phyloP scores from a whole-genome alignment of 2,329 filamentous ascomycete genomes.

The Pseudogymnoascus sp. region DNA sequence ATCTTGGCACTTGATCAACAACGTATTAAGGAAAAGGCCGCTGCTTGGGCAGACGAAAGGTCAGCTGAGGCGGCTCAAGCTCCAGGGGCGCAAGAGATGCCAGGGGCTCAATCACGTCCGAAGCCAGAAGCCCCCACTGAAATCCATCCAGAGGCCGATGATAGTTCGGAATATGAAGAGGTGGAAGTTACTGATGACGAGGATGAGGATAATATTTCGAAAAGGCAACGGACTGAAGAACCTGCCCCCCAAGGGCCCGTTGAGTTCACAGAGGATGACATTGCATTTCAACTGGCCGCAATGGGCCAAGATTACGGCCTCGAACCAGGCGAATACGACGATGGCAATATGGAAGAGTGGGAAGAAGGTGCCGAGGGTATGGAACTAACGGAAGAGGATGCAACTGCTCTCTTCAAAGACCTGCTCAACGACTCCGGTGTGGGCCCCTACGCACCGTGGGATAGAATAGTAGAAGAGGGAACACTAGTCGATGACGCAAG shows the following conservation, averaged over 20 bases:
- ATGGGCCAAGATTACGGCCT: conserved; percentile 83
- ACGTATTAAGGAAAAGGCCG: conserved; percentile 53
- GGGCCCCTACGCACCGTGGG: conserved; percentile 87
- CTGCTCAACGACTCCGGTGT: conserved; percentile 75
- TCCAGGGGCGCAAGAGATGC: conserved; percentile 22
- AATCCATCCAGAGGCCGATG: conserved; percentile 37
- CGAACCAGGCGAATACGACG: conserved; percentile 69
- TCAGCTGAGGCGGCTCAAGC: conserved; percentile 25
- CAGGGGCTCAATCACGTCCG: conserved; percentile 14
- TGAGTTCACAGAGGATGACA: conserved; percentile 91
- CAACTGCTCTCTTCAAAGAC: conserved; percentile 72
- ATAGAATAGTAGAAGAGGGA: conserved; percentile 77
- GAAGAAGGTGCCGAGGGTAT: conserved; percentile 67
- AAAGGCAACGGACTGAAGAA: conserved; percentile 42
- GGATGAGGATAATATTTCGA: conserved; percentile 40
- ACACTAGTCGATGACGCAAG: conserved; percentile 76
- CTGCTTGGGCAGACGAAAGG: conserved; percentile 22
- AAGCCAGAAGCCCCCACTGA: conserved; percentile 23
- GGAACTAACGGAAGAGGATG: conserved; percentile 67
- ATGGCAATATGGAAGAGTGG: conserved; percentile 52
- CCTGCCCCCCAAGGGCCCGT: conserved; percentile 41
- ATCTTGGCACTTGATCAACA: conserved; percentile 68
- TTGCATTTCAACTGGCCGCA: conserved; percentile 81
- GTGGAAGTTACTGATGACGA: conserved; percentile 40
- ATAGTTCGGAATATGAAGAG: conserved; percentile 65